phyloP scores from a whole-genome alignment of 345 rosid genomes.

The Pseudoturritis turrita region DNA sequence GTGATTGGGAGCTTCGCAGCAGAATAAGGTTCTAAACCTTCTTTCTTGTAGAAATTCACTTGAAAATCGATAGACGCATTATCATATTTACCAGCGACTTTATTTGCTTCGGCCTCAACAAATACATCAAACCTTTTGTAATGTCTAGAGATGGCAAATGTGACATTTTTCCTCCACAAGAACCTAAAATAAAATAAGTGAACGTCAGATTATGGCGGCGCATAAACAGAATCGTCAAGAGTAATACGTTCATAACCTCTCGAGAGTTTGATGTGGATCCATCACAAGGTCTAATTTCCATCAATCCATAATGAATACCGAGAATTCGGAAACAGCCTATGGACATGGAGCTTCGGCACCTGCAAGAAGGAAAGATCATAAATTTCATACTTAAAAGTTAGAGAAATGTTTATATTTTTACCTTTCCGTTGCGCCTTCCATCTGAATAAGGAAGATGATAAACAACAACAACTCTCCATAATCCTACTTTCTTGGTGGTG shows the following conservation, averaged over 20 bases:
- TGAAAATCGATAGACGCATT: slow-evolving; percentile 83
- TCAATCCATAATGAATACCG: slow-evolving; percentile 86
- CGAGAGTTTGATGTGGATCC: slow-evolving; percentile 72
- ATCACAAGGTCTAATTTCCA: slow-evolving; percentile 41
- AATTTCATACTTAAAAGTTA: not conserved
- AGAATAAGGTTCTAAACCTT: slow-evolving; percentile 75
- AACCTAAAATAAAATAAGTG: slow-evolving; percentile 41
- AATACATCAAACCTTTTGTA: slow-evolving; percentile 75
- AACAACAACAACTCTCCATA: slow-evolving; percentile 78
- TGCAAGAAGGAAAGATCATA: not conserved
- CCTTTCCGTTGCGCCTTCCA: slow-evolving; percentile 89
- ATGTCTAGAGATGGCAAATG: slow-evolving; percentile 84
- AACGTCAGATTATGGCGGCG: not conserved
- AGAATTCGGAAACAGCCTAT: slow-evolving; percentile 81
- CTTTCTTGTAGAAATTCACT: slow-evolving; percentile 71
- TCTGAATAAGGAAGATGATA: slow-evolving; percentile 74
- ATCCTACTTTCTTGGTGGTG: slow-evolving; percentile 51
- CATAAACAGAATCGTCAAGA: not conserved
- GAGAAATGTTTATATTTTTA: not conserved
- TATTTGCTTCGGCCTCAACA: slow-evolving; percentile 83
- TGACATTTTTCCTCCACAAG: slow-evolving; percentile 81
- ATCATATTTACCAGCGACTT: slow-evolving; percentile 84
- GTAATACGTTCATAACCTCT: slow-evolving; percentile 41
- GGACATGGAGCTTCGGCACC: slow-evolving; percentile 33
- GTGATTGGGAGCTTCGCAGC: slow-evolving; percentile 74